These are phyloP conservation scores for Aaosphaeria arxii DNA, from an alignment of 2,329 filamentous ascomycete species.

Conservation along the genomic window DNA sequence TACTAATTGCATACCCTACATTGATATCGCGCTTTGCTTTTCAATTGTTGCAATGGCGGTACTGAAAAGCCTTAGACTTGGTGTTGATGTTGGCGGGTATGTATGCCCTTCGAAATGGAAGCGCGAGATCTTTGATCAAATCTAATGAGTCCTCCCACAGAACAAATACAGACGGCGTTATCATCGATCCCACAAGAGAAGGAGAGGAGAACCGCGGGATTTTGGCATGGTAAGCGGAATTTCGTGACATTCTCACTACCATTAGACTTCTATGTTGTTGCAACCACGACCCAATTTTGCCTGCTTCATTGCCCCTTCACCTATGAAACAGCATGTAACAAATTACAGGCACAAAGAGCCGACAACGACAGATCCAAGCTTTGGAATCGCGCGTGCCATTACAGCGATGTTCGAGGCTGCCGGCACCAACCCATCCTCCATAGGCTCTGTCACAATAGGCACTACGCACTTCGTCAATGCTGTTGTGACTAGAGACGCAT, in stretches of 20 bases:
- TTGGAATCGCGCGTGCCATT: constrained; percentile 35
- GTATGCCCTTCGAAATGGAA: constrained; percentile 1
- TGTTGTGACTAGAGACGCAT: constrained; percentile 49
- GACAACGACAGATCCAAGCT: constrained; percentile 35
- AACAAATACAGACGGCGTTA: constrained; percentile 37
- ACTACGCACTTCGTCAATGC: constrained; percentile 55
- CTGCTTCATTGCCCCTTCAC: no score
- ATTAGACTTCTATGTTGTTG: background rate
- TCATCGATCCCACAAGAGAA: constrained; percentile 31
- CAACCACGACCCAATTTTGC: background rate
- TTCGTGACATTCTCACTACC: background rate
- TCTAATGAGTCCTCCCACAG: constrained; percentile 7
- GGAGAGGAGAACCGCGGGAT: constrained; percentile 26
- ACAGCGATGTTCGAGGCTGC: constrained; percentile 34
- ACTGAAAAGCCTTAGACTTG: constrained; percentile 35
- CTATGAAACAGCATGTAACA: no score
- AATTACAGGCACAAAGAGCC: constrained; percentile 35
- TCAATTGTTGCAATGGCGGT: no score
- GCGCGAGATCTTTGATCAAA: constrained; percentile 1
- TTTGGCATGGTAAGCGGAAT: constrained; percentile 26
- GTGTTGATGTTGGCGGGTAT: constrained; percentile 44
- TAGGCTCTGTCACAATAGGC: constrained; percentile 49
- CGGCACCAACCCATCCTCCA: constrained; percentile 23
- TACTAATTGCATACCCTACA: no score
- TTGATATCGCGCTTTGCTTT: no score